Base-by-base conservation (phyloP, 352 stramenopile species). In the Globisporangium cylindrosporum region DNA sequence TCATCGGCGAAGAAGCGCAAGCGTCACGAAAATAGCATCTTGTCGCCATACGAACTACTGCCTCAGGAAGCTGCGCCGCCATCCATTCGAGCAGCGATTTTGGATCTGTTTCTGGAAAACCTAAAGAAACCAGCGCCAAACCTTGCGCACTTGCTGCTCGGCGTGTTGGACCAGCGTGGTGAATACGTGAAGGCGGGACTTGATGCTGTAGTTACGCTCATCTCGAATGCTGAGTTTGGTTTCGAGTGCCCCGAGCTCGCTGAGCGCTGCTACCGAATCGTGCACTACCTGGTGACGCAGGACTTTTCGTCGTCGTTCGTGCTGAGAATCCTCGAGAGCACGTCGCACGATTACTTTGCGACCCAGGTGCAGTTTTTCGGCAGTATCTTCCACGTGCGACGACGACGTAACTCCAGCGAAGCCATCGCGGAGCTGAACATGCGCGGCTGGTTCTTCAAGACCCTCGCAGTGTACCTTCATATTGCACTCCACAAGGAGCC, bases 391-490 rank as follows among this genome's bases (percentile, higher is more conserved):
- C 72, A 78, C 56, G 72, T 89, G 10, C 58, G 66, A n/a, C 77
- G 69, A 32, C 74, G 81, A 58, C 82, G 72, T 22, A 74, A 69
- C 41, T 64, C 77, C 15, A 70, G 71, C 57, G 70, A 77, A 53
- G 73, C 67, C 9, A 80, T 88, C 67, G 76, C 80, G 14, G 78
- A 89, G 41, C 64, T 95, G 10, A 88, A 91, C 60, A 91, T 92
- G 82, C 85, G 85, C 20, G 86, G 84, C 9, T 95, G 88, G 88
- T 91, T 94, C 53, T 90, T 93, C 65, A 92, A 95, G 68, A 82
- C 77, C 3, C 71, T 94, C 1, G 80, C 88, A 4, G 81, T 95
- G 59, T 91, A 92, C 43, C 71, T 95, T n/a, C 86, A 95, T 69
- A 66, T 89, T 25, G 72, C 74, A 0, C 62, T 94, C 51, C 80